Evolutionary conservation across 2,329 filamentous ascomycete genomes (phyloP).

Genomic region (Arthrinium puccinioides): DNA sequence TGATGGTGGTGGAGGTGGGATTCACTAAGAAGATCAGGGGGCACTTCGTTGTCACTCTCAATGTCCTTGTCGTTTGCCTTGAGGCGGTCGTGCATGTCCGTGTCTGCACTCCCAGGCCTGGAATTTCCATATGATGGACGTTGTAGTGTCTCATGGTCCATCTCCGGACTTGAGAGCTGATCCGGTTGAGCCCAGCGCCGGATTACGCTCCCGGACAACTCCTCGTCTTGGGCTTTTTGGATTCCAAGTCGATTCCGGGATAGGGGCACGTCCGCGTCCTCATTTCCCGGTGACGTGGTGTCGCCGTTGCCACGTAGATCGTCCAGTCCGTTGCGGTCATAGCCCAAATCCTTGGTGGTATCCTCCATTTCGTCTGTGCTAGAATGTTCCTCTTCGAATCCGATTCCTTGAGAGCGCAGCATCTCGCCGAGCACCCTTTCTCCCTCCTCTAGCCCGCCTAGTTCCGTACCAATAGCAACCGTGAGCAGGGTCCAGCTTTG

Average conservation of each 20-base stretch:
- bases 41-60: slow-evolving; percentile 18
- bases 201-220: slow-evolving; percentile 25
- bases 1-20: slow-evolving; percentile 9
- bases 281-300: background rate
- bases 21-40: slow-evolving; percentile 12
- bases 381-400: slow-evolving; percentile 5
- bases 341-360: slow-evolving; percentile 12
- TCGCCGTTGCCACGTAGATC: background rate
- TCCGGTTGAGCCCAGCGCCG: slow-evolving; percentile 20
- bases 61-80: slow-evolving; percentile 23
- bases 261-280: background rate
- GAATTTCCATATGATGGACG: slow-evolving; percentile 34
- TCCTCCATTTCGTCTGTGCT: slow-evolving; percentile 7
- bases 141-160: slow-evolving; percentile 15
- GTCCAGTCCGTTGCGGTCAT: background rate
- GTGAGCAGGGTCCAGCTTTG: slow-evolving; percentile 69
- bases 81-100: slow-evolving; percentile 32
- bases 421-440: slow-evolving; percentile 43
- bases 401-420: slow-evolving; percentile 5
- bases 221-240: too few species aligned
- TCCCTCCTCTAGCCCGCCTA: slow-evolving; percentile 59
- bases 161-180: background rate
- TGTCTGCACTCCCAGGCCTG: too few species aligned
- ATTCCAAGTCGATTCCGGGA: too few species aligned
- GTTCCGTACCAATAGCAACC: slow-evolving; percentile 67